Base-by-base conservation (phyloP, 306 rosid species). In the Gastrolobium bilobum region DNA sequence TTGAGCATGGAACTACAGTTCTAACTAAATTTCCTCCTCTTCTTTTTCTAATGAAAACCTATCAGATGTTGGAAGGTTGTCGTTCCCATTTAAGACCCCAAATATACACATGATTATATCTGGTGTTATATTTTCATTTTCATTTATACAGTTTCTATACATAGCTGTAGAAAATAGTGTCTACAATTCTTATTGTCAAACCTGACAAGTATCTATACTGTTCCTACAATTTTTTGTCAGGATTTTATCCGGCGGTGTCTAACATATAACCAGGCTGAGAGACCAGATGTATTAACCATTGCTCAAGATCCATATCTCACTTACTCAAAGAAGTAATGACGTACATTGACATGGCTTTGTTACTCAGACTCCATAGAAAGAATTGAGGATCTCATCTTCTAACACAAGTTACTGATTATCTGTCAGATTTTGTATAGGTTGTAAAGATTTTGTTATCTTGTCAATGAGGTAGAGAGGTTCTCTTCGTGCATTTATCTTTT, bases 271-370 rank as follows among this genome's bases (percentile, higher is more conserved):
- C 99, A 96, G 92, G 87, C 77, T 2, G 99, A 96, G 61, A 91
- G 99, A 79, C 97, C 99, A 9, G 99, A 96, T 79, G 99, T 96
- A 11, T 82, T 93, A 71, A 85, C 88, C 14, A 77, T 93, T 84
- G 93, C 98, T 33, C 99, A 90, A 89, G 99, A 96, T 83, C 91
- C 94, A 38, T 96, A 93, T 87, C 98, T 93, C 79, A 83, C 88
- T 3, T 93, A 89, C 84, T 66, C 88, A 13, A 96, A 96, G 87
- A 96, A 89, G 90, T 90, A 63, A 74, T 60, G 73, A 59, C 59
- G 52, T 61, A 77, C 51, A 50, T 64, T 64, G 77, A 59, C 61
- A 73, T 68, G 73, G 75, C 70, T 35, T 56, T 84, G 61, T 62
- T 68, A 57, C 30, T 43, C 50, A 70, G 34, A 38, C 78, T 52